Conservation (phyloP, 2,329 filamentous ascomycete genomes). For the Didymella exigua region DNA sequence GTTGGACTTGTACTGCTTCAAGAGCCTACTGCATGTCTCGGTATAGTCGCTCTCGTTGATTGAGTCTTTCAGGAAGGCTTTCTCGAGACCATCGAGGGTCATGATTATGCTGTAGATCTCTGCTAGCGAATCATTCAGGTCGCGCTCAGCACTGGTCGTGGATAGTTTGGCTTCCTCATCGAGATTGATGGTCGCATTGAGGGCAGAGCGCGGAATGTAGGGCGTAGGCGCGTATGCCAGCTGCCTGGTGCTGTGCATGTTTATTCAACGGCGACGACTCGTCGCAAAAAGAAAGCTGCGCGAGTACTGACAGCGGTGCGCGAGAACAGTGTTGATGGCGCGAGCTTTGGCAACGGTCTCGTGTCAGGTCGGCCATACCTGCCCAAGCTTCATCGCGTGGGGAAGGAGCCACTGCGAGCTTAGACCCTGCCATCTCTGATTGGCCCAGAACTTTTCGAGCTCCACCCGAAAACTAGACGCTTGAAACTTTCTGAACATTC, state of each 20-base stretch:
- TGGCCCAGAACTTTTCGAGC: conserved; percentile 25
- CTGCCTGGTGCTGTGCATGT: conserved; percentile 58
- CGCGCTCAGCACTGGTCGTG: conserved; percentile 83
- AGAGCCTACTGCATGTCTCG: conserved; percentile 88
- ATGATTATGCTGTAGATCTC: conserved; percentile 98
- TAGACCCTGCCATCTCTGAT: conserved; percentile 32
- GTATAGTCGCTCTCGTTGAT: conserved; percentile 92
- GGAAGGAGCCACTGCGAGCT: conserved; percentile 30
- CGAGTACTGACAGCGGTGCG: neutral
- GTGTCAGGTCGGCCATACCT: conserved; percentile 22
- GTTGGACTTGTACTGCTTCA: conserved; percentile 97
- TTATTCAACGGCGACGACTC: neutral
- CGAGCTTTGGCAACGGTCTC: conserved; percentile 12
- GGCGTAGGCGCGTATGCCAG: conserved; percentile 87
- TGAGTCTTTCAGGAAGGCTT: conserved; percentile 94
- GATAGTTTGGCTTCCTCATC: conserved; percentile 96
- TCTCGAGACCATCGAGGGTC: conserved; percentile 92
- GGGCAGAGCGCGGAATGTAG: conserved; percentile 81
- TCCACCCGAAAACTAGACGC: conserved; percentile 8
- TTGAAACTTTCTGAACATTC: conserved; percentile 15
- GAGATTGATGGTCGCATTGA: conserved; percentile 89
- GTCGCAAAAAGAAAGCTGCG: neutral
- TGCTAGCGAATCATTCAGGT: conserved; percentile 92
- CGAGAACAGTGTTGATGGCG: neutral
- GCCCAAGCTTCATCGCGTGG: conserved; percentile 24